Percentiles rank a stretch among this genome's conserved stretches.
phyloP scores from a whole-genome alignment of 2,329 filamentous ascomycete species.

The Chaetoscypha palmicola region DNA sequence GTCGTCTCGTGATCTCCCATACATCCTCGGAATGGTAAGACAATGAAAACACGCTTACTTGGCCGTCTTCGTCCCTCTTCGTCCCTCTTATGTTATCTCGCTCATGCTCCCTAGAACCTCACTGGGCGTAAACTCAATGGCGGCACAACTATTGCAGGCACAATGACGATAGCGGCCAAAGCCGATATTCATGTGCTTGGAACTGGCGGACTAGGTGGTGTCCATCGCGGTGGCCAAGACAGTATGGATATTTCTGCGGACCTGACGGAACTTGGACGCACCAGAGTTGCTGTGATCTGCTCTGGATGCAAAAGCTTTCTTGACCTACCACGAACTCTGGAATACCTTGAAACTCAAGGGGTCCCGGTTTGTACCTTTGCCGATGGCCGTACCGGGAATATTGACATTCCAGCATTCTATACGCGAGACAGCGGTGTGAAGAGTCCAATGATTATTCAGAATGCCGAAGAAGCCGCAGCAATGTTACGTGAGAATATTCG shows the following conservation, averaged over 20 bases:
- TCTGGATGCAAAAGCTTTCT: slow-evolving; percentile 95
- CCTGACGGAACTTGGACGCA: slow-evolving; percentile 85
- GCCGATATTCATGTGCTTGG: slow-evolving; percentile 91
- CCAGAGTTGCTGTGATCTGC: slow-evolving; percentile 78
- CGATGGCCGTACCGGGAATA: slow-evolving; percentile 61
- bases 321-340: slow-evolving; percentile 82
- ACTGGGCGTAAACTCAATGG: slow-evolving; percentile 67
- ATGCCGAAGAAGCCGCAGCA: slow-evolving; percentile 78
- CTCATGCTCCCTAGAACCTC: slow-evolving; percentile 43
- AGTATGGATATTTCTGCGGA: slow-evolving; percentile 94
- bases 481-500: slow-evolving; percentile 68
- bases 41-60: neutral
- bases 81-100: neutral
- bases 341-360: slow-evolving; percentile 65
- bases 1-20: slow-evolving; percentile 80
- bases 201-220: slow-evolving; percentile 88
- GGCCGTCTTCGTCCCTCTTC: neutral
- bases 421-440: slow-evolving; percentile 75
- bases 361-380: slow-evolving; percentile 85
- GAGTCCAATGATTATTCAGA: slow-evolving; percentile 68
- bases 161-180: slow-evolving; percentile 79
- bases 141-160: slow-evolving; percentile 88
- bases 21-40: slow-evolving; percentile 68
- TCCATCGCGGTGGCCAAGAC: slow-evolving; percentile 80
- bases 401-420: slow-evolving; percentile 93